Evolutionary conservation across 225 moss, liverwort and hornwort species (phyloP), one percentile per base, ranked within the genome.

Genomic region (Thuidium tamariscinum): DNA sequence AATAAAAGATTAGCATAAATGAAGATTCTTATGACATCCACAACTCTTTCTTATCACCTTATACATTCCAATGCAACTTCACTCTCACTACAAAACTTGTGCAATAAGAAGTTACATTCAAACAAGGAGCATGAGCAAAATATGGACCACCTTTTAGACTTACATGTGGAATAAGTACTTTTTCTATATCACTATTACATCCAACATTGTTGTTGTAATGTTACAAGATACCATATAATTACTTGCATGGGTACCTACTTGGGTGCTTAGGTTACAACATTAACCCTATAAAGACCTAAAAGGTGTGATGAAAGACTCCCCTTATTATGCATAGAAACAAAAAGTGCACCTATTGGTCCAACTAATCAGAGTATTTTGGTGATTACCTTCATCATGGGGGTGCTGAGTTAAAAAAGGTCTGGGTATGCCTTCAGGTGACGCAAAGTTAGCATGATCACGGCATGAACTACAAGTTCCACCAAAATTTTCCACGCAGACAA

Each of bases 161-260:
- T 30, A 46, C 4, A 7, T 30, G 32, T 46, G 4, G 30, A n/a
- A n/a, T n/a, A n/a, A 46, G 9, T 73, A 48, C 19, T 73, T 48
- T 19, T 30, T 11, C 19, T 30, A 48, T 46, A 11, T 30, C 30
- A 72, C 46, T 72, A n/a, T 30, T 48, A 16, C 16, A 67, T 37
- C 4, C 4, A 70, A 16, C 26, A 26, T 0, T 25, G 0, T 70
- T 25, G 41, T 1, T 67, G 2, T 37, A 11, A 7, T 37, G 0
- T 22, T 27, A 42, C 3, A 26, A 70, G 16, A 26, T 26, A 42
- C 13, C 26, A 70, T 42, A 42, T 9, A 70, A 2, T 27, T 70
- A 42, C 16, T 70, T 70, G 8, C 16, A 42, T 9, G 0, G 1
- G 9, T 26, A 27, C 26, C 9, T 42, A 9, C 2, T 1, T 27